phyloP scores from a whole-genome alignment of 2,329 filamentous ascomycete genomes.

The Fusarium nanum region DNA sequence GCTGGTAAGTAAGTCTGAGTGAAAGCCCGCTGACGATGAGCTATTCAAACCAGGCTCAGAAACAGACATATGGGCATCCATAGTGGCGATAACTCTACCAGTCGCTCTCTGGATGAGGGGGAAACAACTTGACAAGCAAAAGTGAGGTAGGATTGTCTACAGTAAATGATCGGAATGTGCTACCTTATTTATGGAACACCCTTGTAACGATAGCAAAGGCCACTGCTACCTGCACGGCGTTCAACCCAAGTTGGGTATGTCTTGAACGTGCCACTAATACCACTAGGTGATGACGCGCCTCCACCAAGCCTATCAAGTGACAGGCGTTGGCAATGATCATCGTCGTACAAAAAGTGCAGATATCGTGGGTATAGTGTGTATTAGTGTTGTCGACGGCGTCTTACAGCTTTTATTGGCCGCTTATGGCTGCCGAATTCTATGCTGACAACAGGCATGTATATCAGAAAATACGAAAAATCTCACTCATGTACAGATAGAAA shows the following conservation, averaged over 20 bases:
- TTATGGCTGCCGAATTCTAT: neutral
- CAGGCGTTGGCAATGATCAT: neutral
- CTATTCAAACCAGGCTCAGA: constrained; percentile 16
- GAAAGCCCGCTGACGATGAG: constrained; percentile 7
- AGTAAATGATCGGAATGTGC: constrained; percentile 1
- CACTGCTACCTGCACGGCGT: neutral
- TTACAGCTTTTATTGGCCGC: neutral
- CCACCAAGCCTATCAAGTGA: constrained; percentile 16
- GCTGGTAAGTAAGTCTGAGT: neutral
- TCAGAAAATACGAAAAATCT: neutral
- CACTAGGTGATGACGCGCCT: neutral
- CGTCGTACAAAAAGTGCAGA: neutral
- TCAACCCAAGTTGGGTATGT: constrained; percentile 20
- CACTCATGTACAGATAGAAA: neutral
- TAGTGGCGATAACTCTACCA: constrained; percentile 1
- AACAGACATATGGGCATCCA: constrained; percentile 19
- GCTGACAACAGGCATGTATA: neutral
- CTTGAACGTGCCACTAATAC: constrained; percentile 3
- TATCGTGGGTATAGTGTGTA: neutral
- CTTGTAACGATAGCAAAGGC: constrained; percentile 3
- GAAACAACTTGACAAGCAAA: neutral
- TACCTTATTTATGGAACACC: constrained; percentile 27
- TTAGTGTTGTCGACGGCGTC: neutral
- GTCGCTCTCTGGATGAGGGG: neutral
- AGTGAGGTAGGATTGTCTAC: constrained; percentile 2